Percentiles rank a stretch among this genome's conserved stretches.
phyloP scores from a whole-genome alignment of 2,329 filamentous ascomycete genomes.

The Paraconiothyrium brasiliense region DNA sequence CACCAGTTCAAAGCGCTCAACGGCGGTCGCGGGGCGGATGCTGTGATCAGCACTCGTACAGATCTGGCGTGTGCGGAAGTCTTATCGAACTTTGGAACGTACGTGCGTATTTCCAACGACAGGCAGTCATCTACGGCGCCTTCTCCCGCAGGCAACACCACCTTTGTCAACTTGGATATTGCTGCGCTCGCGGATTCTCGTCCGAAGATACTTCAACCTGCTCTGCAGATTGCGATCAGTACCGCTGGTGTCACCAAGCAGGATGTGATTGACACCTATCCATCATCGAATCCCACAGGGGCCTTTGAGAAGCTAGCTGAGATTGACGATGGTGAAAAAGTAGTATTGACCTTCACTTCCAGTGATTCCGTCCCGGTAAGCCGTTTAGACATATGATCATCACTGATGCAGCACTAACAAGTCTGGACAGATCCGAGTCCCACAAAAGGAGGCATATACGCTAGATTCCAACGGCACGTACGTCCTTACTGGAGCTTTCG shows the following conservation, averaged over 20 bases:
- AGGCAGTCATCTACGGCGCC: neutral
- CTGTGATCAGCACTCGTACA: neutral
- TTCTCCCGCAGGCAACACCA: neutral
- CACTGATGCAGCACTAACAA: neutral
- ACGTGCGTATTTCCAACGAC: neutral
- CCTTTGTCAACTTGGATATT: neutral
- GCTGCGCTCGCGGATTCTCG: neutral
- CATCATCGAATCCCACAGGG: neutral
- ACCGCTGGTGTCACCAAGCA: neutral
- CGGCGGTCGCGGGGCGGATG: neutral
- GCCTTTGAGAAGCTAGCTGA: conserved; percentile 2
- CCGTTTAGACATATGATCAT: too few species aligned
- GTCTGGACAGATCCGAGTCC: neutral
- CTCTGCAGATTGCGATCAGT: neutral
- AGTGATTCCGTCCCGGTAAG: neutral
- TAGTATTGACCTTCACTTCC: neutral
- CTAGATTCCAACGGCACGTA: neutral
- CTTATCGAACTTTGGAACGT: neutral
- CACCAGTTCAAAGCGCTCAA: conserved; percentile 1
- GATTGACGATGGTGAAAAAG: neutral
- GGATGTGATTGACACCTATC: neutral
- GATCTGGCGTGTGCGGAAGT: neutral
- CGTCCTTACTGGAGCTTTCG: neutral
- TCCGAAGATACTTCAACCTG: neutral
- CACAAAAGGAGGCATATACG: neutral